Base-by-base conservation (phyloP, 495 filamentous ascomycete species). In the Penicillium bovifimosum region DNA sequence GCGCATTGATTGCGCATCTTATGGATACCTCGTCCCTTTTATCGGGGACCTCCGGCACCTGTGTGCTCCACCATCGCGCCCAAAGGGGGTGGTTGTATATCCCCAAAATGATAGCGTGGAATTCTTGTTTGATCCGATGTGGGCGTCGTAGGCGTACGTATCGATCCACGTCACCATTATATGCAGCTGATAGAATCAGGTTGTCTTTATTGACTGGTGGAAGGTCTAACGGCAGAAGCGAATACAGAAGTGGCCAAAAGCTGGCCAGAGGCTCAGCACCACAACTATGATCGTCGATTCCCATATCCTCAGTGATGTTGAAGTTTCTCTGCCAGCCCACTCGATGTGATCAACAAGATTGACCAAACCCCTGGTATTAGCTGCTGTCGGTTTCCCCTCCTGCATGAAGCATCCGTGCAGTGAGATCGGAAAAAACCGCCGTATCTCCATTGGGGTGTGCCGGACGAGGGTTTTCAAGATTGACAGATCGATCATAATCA, bases 381-480 rank as follows among this genome's bases (percentile, higher is more conserved):
- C 49, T 44, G 26, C 26, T 34, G 14, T 42, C n/a, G n/a, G n/a
- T 29, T 5, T 29, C 36, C 27, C 20, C 24, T 36, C 39, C 49
- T 32, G 29, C 35, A 29, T 52, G 9, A 35, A 20, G 24, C 40
- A 40, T 36, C n/a, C n/a, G n/a, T n/a, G n/a, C n/a, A n/a, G n/a
- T n/a, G n/a, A n/a, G n/a, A n/a, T n/a, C n/a, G n/a, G 53, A 68
- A 16, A 41, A 41, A 40, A 63, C 47, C 45, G 55, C 58, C 3
- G 62, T 67, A 49, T 69, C 66, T 16, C 56, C 53, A 50, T 69
- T 67, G 11, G 67, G 33, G 38, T 14, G 44, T 42, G 54, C 60
- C 11, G 41, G 24, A 24, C 38, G 39, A 14, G 35, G 55, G 10
- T 49, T 42, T 9, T 53, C 41, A 41, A 60, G 11, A 38, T 62